phyloP scores from a whole-genome alignment of 345 rosid genomes.

The Eucalyptus guilfoylei region DNA sequence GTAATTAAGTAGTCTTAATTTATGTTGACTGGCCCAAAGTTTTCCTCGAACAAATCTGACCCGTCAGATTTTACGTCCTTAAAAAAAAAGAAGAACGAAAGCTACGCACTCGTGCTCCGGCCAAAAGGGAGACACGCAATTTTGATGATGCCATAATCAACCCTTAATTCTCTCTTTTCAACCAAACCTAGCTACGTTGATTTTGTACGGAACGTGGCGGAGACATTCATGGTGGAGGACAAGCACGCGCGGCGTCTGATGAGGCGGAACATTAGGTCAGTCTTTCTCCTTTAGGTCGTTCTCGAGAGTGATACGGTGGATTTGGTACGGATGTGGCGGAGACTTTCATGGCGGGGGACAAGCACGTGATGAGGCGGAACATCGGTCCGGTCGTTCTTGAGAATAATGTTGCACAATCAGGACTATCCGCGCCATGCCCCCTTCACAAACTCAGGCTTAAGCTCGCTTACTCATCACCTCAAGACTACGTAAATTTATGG shows the following conservation, averaged over 20 bases:
- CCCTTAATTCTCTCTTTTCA: not conserved
- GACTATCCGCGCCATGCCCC: not conserved
- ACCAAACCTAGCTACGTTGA: not conserved
- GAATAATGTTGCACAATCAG: not conserved
- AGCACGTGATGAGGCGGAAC: not conserved
- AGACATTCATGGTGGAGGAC: not conserved
- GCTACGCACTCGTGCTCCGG: not conserved
- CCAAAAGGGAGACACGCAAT: not conserved
- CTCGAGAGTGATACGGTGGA: not conserved
- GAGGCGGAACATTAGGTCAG: not conserved
- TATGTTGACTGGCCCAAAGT: not conserved
- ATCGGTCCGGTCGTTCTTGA: not conserved
- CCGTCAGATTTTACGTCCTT: not conserved
- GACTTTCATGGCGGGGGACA: not conserved
- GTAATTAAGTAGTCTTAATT: not conserved
- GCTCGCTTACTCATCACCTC: not conserved
- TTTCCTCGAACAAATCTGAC: not conserved
- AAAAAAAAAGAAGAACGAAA: not conserved
- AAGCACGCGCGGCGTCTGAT: not conserved
- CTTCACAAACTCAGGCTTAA: rapidly evolving
- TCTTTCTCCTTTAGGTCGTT: not conserved
- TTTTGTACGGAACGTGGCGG: not conserved
- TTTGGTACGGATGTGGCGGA: not conserved
- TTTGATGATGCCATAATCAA: not conserved
- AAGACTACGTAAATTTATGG: rapidly evolving